Evolutionary conservation across 345 rosid genomes (phyloP).

Genomic region (Noccaea caerulescens): DNA sequence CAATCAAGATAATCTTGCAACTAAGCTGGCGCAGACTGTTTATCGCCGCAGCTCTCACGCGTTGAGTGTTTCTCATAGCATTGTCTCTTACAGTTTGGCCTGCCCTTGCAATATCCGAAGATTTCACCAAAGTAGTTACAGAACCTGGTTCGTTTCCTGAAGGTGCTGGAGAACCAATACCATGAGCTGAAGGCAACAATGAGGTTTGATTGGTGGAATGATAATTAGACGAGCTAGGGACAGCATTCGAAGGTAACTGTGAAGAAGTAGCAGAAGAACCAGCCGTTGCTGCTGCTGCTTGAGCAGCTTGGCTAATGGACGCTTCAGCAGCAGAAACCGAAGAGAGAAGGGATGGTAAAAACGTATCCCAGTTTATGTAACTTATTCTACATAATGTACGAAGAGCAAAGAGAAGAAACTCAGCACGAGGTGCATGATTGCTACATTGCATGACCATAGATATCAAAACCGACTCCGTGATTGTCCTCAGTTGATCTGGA

Average conservation of each 20-base stretch:
- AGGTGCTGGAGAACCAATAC: constrained; percentile 80
- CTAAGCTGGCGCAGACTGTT: constrained; percentile 83
- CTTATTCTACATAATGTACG: constrained; percentile 72
- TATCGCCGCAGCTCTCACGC: constrained; percentile 63
- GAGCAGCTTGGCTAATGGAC: constrained; percentile 63
- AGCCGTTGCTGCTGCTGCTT: constrained; percentile 50
- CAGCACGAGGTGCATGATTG: constrained; percentile 86
- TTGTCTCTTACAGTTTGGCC: constrained; percentile 58
- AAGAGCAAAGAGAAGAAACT: constrained; percentile 88
- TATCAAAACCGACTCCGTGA: constrained; percentile 81
- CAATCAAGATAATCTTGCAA: constrained; percentile 85
- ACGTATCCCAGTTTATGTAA: constrained; percentile 88
- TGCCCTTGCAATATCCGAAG: constrained; percentile 56
- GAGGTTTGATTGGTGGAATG: constrained; percentile 64
- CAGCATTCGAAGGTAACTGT: constrained; percentile 57
- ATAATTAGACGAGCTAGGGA: constrained; percentile 53
- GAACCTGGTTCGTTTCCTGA: constrained; percentile 67
- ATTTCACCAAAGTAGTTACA: constrained; percentile 55
- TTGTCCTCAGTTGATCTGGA: constrained; percentile 79
- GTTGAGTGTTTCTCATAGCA: constrained; percentile 58
- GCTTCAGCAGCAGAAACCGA: constrained; percentile 79
- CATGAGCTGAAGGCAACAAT: constrained; percentile 67
- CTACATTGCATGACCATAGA: constrained; percentile 78
- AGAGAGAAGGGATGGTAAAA: constrained; percentile 81
- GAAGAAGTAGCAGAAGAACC: constrained; percentile 62